Evolutionary conservation across 1,139 yeast species (phyloP).

Genomic region (Blastobotrys raffinosifermentans): DNA sequence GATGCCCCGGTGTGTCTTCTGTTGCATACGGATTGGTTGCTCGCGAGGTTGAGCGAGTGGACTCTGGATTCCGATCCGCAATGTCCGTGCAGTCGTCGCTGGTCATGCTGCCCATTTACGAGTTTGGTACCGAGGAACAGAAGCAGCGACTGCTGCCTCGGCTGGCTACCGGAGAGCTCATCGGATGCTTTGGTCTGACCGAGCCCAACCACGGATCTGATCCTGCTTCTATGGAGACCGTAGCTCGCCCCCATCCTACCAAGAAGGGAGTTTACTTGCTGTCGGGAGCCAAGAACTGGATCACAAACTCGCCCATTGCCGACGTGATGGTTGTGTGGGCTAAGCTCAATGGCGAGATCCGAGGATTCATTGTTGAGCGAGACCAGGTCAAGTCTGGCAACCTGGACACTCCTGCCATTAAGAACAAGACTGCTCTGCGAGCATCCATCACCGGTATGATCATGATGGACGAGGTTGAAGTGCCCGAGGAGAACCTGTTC

Average conservation of each 20-base stretch:
- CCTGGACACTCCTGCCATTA: constrained; percentile 38
- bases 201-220: constrained; percentile 45
- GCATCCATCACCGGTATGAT: constrained; percentile 43
- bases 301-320: constrained; percentile 43
- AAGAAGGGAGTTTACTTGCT: constrained; percentile 39
- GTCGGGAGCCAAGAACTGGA: constrained; percentile 41
- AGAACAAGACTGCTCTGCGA: constrained; percentile 37
- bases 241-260: constrained; percentile 38
- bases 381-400: constrained; percentile 29
- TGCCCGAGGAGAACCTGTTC: constrained; percentile 39
- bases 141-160: constrained; percentile 38
- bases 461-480: constrained; percentile 40
- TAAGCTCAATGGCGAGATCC: constrained; percentile 39
- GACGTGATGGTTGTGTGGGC: constrained; percentile 41
- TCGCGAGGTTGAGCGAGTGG: constrained; percentile 41
- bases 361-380: constrained; percentile 41
- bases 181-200: constrained; percentile 42
- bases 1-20: constrained; percentile 39
- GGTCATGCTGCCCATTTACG: constrained; percentile 40
- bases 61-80: constrained; percentile 42
- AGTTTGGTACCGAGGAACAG: constrained; percentile 39
- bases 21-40: constrained; percentile 41
- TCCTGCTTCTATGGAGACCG: constrained; percentile 42
- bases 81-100: constrained; percentile 43
- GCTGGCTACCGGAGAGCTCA: constrained; percentile 39